These are phyloP conservation scores for Oryza meyeriana DNA, from an alignment of 176 grass and related monocot species.

Conservation along the genomic window DNA sequence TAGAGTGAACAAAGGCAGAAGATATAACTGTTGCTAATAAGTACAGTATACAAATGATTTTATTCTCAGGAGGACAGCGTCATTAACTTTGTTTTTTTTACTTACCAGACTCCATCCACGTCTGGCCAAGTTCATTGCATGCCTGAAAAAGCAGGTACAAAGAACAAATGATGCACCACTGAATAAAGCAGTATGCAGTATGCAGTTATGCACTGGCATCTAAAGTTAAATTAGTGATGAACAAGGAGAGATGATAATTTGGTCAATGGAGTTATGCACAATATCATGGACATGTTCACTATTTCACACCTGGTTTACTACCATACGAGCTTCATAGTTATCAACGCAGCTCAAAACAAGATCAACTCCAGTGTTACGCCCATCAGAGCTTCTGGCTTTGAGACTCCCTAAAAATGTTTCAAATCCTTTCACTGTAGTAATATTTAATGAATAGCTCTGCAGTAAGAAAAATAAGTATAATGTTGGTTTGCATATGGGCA, in stretches of 20 bases:
- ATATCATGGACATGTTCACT: conserved; percentile 5
- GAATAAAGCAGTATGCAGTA: not conserved
- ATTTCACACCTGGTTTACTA: conserved; percentile 81
- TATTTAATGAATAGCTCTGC: conserved; percentile 94
- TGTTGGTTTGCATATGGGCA: not conserved
- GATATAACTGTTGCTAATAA: conserved; percentile 7
- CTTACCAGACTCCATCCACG: conserved; percentile 99
- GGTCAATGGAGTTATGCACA: conserved; percentile 4
- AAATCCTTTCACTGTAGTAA: conserved; percentile 95
- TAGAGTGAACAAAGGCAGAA: not conserved
- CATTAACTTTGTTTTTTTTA: conserved; percentile 7
- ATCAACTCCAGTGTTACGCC: conserved; percentile 65
- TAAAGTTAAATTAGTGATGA: not conserved
- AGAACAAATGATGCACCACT: conserved; percentile 5
- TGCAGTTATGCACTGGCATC: not conserved
- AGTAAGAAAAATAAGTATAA: conserved; percentile 12
- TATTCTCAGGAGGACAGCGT: not conserved
- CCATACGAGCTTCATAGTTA: conserved; percentile 99
- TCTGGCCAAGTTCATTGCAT: conserved; percentile 92
- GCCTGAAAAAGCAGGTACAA: conserved; percentile 55
- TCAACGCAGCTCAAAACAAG: conserved; percentile 98
- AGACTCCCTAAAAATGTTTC: conserved; percentile 79
- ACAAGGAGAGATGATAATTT: not conserved
- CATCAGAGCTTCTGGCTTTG: conserved; percentile 43
- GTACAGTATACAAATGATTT: not conserved